phyloP scores from a whole-genome alignment of 257 asterid genomes.

The Fraxinus anomala region DNA sequence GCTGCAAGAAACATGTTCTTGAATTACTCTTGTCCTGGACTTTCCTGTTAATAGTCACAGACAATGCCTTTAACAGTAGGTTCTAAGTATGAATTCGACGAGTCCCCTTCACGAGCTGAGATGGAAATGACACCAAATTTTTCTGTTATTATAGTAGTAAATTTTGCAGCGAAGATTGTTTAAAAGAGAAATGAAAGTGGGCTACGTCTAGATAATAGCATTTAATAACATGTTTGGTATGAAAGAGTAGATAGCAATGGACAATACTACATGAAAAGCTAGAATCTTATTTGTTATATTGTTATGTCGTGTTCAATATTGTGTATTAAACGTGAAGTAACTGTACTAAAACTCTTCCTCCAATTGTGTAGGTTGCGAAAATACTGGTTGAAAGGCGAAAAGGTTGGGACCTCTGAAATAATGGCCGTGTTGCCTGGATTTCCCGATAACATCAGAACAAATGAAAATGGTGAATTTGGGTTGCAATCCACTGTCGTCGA shows the following conservation, averaged over 20 bases:
- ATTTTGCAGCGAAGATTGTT: background rate
- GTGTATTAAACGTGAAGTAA: background rate
- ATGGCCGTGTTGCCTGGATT: constrained; percentile 78
- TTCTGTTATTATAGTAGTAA: background rate
- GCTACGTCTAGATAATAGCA: background rate
- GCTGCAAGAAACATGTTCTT: background rate
- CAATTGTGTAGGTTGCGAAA: constrained; percentile 52
- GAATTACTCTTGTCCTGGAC: background rate
- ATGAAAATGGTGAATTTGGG: constrained; percentile 87
- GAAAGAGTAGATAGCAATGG: background rate
- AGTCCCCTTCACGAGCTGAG: background rate
- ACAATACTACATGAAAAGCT: no score
- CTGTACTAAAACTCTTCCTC: background rate
- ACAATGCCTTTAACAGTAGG: background rate
- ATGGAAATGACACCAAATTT: background rate
- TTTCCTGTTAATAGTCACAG: background rate
- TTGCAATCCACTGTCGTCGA: constrained; percentile 78
- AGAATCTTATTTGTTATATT: no score
- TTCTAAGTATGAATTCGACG: background rate
- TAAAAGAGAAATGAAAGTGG: background rate
- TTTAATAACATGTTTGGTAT: background rate
- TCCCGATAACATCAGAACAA: constrained; percentile 87
- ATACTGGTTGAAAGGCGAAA: constrained; percentile 91
- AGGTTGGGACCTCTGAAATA: constrained; percentile 59
- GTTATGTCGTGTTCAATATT: background rate